Percentiles rank a stretch among this genome's conserved stretches.
phyloP scores from a whole-genome alignment of 352 stramenopile genomes.

The Pseudoperonospora humuli region DNA sequence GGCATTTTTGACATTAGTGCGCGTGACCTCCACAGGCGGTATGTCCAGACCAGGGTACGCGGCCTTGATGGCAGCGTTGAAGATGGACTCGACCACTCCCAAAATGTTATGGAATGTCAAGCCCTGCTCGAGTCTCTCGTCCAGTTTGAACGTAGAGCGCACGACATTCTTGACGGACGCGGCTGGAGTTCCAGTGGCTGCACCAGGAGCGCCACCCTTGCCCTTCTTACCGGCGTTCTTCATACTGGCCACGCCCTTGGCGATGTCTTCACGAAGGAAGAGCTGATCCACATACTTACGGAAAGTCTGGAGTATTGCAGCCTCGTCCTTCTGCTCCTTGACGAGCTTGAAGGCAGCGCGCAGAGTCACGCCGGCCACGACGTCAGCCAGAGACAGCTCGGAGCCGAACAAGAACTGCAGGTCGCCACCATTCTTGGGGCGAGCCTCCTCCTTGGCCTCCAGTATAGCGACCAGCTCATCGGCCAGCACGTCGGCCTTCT shows the following conservation, averaged over 20 bases:
- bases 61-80: constrained; percentile 56
- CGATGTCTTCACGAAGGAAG: constrained; percentile 39
- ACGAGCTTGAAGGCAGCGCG: constrained; percentile 51
- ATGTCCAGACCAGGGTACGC: constrained; percentile 56
- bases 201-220: constrained; percentile 1
- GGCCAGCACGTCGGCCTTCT: constrained; percentile 18
- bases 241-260: constrained; percentile 38
- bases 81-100: constrained; percentile 67
- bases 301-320: constrained; percentile 44
- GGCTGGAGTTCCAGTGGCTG: constrained; percentile 6
- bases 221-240: constrained; percentile 29
- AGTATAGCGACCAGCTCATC: constrained; percentile 43
- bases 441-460: constrained; percentile 52
- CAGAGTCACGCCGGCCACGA: constrained; percentile 66
- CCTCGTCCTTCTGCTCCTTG: constrained; percentile 35
- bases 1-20: constrained; percentile 72
- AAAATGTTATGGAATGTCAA: constrained; percentile 74
- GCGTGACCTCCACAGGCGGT: constrained; percentile 54
- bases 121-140: constrained; percentile 38
- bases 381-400: constrained; percentile 59
- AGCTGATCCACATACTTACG: constrained; percentile 63
- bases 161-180: constrained; percentile 11
- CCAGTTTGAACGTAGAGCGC: constrained; percentile 41
- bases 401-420: constrained; percentile 59
- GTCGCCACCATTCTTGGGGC: constrained; percentile 29